Conservation (phyloP, 371 early-diverging fungal genomes). For the Syncephalastrum monosporum region DNA sequence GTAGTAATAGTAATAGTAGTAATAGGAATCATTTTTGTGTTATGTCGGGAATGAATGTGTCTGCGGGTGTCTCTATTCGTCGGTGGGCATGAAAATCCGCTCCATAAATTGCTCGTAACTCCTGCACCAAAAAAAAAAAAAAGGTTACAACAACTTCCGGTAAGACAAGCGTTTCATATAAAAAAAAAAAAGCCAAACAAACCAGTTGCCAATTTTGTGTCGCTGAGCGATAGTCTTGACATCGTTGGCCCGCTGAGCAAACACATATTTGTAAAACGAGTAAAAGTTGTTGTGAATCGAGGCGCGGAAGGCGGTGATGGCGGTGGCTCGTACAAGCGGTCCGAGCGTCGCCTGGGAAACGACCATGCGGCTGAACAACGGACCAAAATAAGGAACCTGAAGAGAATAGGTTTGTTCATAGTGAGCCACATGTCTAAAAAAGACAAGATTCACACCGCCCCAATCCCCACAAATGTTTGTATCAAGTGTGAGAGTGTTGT, state of each 20-base stretch:
- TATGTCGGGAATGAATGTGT: conserved; percentile 1
- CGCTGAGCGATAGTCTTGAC: conserved; percentile 58
- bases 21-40: no score
- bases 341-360: conserved; percentile 76
- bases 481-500: conserved; percentile 1
- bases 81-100: conserved; percentile 47
- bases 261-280: conserved; percentile 47
- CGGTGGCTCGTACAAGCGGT: conserved; percentile 81
- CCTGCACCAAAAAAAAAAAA: conserved; percentile 20
- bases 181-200: conserved; percentile 3
- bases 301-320: conserved; percentile 69
- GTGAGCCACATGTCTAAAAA: no score
- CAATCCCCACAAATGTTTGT: no score
- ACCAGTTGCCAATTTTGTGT: conserved; percentile 60
- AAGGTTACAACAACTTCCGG: conserved; percentile 2
- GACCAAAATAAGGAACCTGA: conserved; percentile 80
- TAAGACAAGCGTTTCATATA: no score
- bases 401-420: background rate
- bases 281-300: conserved; percentile 50
- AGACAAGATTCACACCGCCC: no score
- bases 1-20: no score
- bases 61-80: conserved; percentile 30
- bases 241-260: conserved; percentile 57
- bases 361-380: conserved; percentile 80
- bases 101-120: conserved; percentile 55